Conservation (phyloP, 2,329 filamentous ascomycete species). For the Fonsecaea erecta region DNA sequence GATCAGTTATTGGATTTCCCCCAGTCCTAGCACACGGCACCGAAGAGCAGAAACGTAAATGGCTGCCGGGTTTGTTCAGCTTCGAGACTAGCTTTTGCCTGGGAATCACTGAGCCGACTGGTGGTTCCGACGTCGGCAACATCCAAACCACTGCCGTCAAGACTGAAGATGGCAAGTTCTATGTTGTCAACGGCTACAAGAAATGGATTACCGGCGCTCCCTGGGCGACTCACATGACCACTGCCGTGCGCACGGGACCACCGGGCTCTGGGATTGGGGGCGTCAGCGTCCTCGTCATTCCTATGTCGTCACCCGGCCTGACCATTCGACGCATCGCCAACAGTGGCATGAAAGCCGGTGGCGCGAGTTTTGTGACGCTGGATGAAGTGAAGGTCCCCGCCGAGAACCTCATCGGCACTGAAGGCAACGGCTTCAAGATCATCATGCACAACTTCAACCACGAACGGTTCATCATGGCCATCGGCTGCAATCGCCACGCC, state of each 20-base stretch:
- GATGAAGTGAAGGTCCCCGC: conserved; percentile 70
- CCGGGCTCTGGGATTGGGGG: conserved; percentile 57
- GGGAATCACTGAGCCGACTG: conserved; percentile 2
- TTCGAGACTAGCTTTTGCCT: not conserved
- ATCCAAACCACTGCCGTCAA: conserved; percentile 12
- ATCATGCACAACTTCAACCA: conserved; percentile 72
- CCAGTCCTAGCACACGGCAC: not conserved
- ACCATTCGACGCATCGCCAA: conserved; percentile 62
- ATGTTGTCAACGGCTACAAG: conserved; percentile 69
- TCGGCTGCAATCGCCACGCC: conserved; percentile 51
- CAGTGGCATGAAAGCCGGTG: conserved; percentile 65
- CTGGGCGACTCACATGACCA: conserved; percentile 68
- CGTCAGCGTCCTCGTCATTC: conserved; percentile 39
- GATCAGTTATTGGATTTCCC: not conserved
- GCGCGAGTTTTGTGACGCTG: conserved; percentile 53
- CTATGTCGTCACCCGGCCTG: conserved; percentile 68
- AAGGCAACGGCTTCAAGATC: conserved; percentile 74
- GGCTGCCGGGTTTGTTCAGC: not conserved
- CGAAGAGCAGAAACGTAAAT: not conserved
- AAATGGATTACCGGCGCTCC: conserved; percentile 80
- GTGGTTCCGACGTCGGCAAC: conserved; percentile 71
- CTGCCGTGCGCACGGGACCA: conserved; percentile 69
- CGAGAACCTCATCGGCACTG: conserved; percentile 67
- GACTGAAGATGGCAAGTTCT: conserved; percentile 64
- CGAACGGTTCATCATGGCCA: conserved; percentile 69